Conservation (phyloP, 2,329 filamentous ascomycete species). For the Coniochaeta prunicola region DNA sequence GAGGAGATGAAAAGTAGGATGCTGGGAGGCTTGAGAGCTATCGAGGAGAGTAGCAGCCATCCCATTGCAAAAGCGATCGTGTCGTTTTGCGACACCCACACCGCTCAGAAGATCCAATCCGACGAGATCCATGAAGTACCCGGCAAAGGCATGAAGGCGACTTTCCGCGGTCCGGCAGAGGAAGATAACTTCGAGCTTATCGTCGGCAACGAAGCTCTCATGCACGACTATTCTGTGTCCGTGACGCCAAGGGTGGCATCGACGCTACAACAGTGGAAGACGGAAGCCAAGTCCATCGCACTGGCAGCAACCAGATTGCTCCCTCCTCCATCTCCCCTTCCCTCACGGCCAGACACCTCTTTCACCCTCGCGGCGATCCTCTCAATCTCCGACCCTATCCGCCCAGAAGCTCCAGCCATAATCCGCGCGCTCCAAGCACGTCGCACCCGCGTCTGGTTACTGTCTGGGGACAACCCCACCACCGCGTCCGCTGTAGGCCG, state of each 20-base stretch:
- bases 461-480: conserved; percentile 83
- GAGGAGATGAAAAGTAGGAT: conserved; percentile 23
- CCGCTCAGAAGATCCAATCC: conserved; percentile 22
- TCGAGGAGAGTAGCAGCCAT: conserved; percentile 69
- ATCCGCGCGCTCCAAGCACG: conserved; percentile 56
- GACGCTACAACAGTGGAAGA: conserved; percentile 49
- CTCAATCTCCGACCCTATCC: conserved; percentile 74
- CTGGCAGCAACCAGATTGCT: conserved; percentile 40
- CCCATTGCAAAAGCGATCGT: conserved; percentile 67
- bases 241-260: conserved; percentile 26
- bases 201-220: conserved; percentile 67
- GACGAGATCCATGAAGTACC: conserved; percentile 56
- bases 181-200: conserved; percentile 41
- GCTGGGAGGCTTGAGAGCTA: conserved; percentile 46
- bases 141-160: conserved; percentile 62
- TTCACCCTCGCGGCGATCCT: conserved; percentile 59
- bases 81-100: conserved; percentile 44
- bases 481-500: conserved; percentile 75
- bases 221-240: conserved; percentile 40
- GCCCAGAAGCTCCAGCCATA: conserved; percentile 61
- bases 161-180: conserved; percentile 27
- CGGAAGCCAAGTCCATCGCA: conserved; percentile 56
- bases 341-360: background rate
- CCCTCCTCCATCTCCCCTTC: background rate
- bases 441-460: conserved; percentile 78